phyloP scores from a whole-genome alignment of 441 rosid genomes.

The Heliophila coronopifolia region DNA sequence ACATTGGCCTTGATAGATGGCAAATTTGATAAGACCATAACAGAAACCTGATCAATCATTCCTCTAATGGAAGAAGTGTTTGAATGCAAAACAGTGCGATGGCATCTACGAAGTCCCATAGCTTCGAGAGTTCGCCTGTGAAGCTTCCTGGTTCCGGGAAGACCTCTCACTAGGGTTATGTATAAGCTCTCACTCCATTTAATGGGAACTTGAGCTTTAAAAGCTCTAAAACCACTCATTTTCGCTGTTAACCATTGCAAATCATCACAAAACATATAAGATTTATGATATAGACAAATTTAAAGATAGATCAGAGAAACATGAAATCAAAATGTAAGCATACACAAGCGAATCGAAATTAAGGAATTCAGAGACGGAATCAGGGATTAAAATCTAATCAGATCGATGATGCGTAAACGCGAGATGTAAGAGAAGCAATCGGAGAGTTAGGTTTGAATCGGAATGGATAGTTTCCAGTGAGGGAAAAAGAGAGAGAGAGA shows the following conservation, averaged over 20 bases:
- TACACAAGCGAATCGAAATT: no score
- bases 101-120: slow-evolving; percentile 75
- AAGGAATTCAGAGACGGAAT: neutral
- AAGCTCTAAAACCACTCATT: slow-evolving; percentile 43
- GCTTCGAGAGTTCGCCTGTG: slow-evolving; percentile 91
- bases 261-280: slow-evolving; percentile 1
- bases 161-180: slow-evolving; percentile 80
- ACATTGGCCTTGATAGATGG: neutral
- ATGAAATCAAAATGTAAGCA: neutral
- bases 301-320: slow-evolving; percentile 9
- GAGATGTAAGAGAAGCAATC: neutral
- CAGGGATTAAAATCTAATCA: neutral
- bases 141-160: slow-evolving; percentile 84
- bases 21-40: neutral
- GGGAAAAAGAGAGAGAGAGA: neutral
- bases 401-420: neutral
- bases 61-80: slow-evolving; percentile 83
- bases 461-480: neutral
- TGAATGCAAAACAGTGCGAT: slow-evolving; percentile 73
- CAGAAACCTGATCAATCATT: slow-evolving; percentile 76
- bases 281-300: slow-evolving; percentile 31
- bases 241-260: neutral
- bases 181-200: slow-evolving; percentile 74
- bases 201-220: slow-evolving; percentile 67
- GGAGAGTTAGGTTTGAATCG: neutral